These are phyloP conservation scores for Corynascus novoguineensis DNA, from an alignment of 495 filamentous ascomycete genomes.

Conservation along the genomic window DNA sequence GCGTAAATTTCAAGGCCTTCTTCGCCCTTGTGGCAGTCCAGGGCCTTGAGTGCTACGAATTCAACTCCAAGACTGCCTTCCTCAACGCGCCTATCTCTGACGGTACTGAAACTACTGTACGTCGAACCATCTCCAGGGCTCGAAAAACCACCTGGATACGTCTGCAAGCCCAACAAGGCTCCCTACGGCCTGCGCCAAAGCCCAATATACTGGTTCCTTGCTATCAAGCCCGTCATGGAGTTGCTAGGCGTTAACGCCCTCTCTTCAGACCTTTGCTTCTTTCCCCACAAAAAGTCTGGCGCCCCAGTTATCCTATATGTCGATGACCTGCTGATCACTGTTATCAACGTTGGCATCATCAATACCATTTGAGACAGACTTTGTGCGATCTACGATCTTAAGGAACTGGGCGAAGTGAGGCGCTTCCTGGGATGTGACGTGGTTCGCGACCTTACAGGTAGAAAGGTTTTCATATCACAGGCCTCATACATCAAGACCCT, in stretches of 20 bases:
- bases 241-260: background rate
- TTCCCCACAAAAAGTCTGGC: background rate
- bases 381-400: background rate
- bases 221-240: background rate
- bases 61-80: slow-evolving; percentile 11
- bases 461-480: background rate
- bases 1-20: background rate
- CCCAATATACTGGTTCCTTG: slow-evolving; percentile 6
- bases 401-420: background rate
- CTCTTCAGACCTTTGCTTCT: background rate
- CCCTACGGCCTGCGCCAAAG: background rate
- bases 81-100: background rate
- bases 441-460: background rate
- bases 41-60: background rate
- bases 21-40: background rate
- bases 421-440: slow-evolving; percentile 8
- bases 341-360: background rate
- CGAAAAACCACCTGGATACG: background rate
- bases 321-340: slow-evolving; percentile 1
- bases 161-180: background rate
- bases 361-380: background rate
- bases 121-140: background rate
- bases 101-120: background rate
- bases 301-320: background rate
- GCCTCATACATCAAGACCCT: background rate